A percentile compares a stretch with the other conserved stretches of the same genome.
phyloP scores from a whole-genome alignment of 257 asterid species.

The Nicotiana attenuata region DNA sequence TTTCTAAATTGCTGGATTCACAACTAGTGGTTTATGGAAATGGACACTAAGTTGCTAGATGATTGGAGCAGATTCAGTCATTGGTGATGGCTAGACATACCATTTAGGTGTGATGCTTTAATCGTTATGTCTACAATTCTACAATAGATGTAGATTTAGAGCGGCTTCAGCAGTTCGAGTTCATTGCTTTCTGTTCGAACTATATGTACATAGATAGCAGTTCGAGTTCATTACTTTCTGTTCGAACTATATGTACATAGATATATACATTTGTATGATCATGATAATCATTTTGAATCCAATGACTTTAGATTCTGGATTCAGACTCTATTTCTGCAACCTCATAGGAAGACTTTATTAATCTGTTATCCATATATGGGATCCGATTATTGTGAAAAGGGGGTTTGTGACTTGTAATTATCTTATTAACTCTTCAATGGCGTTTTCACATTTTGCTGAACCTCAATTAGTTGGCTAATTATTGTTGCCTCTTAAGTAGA shows the following conservation, averaged over 20 bases:
- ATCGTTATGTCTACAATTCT: background rate
- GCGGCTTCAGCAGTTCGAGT: too few species aligned
- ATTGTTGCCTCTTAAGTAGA: too few species aligned
- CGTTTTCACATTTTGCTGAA: too few species aligned
- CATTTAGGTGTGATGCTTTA: background rate
- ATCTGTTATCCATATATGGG: too few species aligned
- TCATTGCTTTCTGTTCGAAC: background rate
- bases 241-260: background rate
- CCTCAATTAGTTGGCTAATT: too few species aligned
- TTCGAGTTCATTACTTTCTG: background rate
- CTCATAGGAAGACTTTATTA: background rate
- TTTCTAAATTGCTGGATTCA: constrained; percentile 23
- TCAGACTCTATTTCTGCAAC: background rate
- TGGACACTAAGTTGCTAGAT: background rate
- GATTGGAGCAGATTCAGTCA: background rate
- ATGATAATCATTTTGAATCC: background rate
- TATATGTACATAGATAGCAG: background rate
- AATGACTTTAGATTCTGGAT: background rate
- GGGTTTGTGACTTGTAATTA: too few species aligned
- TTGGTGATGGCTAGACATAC: background rate
- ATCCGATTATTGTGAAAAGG: too few species aligned
- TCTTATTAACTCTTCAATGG: too few species aligned
- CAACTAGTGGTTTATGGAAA: background rate
- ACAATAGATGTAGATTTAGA: background rate
- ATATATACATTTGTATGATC: background rate